Base-by-base conservation (phyloP, 805 yeast genomes). In the Monosporozyma aerobia region DNA sequence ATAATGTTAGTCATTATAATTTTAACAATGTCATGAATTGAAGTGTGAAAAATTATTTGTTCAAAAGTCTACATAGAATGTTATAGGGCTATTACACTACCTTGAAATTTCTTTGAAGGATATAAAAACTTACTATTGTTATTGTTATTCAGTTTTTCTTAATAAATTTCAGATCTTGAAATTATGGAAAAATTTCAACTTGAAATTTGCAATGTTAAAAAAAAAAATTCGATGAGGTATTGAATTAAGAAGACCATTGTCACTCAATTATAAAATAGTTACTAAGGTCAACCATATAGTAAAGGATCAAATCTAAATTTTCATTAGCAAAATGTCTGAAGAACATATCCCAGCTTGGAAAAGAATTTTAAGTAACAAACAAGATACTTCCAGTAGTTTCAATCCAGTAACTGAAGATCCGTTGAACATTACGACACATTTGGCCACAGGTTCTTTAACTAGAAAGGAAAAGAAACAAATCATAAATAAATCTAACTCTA, bases 301-400 rank as follows among this genome's bases (percentile, higher is more conserved):
- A 32, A 13, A 32, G 13, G 1, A 32, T 11, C 30, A 25, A 27
- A 47, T 44, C 3, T 32, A 32, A 8, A 32, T 13, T 11, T 9
- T 8, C 37, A 32, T 8, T 9, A 32, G 5, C 13, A 25, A 9
- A 40, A 59, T 59, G 63, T 48, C 57, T 33, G 54, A 51, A 35
- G 55, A 48, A 48, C 68, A 67, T 52, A 51, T 69, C 25, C 72
- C 72, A 8, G 72, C 72, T 9, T 69, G 72, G 72, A 68, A 67
- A 50, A 61, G 64, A 48, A 63, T 64, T 52, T 62, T 61, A 43
- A 61, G 59, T 41, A 54, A 54, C 49, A 56, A 59, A 47, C 53
- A 57, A 44, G 44, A 50, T 3, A 52, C 51, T 8, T 54, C 50
- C 6, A 57, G 57, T 30, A 56, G 53, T 27, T 35, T 50, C 25